Evolutionary conservation across 805 yeast species (phyloP), one percentile per base, ranked within the genome.

Genomic region (Saturnispora zaruensis): DNA sequence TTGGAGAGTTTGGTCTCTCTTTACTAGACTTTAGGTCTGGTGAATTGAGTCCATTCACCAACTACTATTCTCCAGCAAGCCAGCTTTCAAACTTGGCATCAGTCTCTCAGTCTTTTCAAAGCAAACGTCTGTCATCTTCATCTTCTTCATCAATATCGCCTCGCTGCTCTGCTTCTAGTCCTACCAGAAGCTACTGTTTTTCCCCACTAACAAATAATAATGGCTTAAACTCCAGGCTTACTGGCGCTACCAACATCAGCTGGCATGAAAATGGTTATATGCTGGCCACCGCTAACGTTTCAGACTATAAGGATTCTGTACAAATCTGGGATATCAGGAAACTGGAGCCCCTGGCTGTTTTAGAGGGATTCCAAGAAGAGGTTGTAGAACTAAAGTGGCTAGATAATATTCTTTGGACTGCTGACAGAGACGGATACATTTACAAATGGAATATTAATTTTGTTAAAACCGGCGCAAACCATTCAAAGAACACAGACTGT

Each of bases 291-390:
- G 78, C 50, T n/a, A 26, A 41, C 9, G 5, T 34, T 20, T 48
- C 50, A 13, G 43, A 41, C 24, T 4, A 16, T 33, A 78, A 78
- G 55, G 57, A 56, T 38, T 78, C 77, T 4, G 64, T 76, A 3
- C 75, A 82, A 40, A 70, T 87, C 30, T 87, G 95, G 95, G 95
- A 87, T 66, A 77, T 84, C 42, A 72, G 95, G 54, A 75, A 72
- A 56, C 65, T 69, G 37, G 74, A 72, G 16, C 79, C 81, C 2
- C 67, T 78, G 48, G 76, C 79, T 7, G 66, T 68, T 38, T 66
- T 84, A 36, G 60, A 66, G 2, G 87, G 86, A 1, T 88, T 83
- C 57, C 61, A 68, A 5, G 81, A 76, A 52, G 63, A 64, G 32
- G 69, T 87, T 14, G 76, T 79, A 6, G 66, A 79, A 21, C 57